Percentiles rank a stretch among this genome's conserved stretches.
Evolutionary conservation across 495 filamentous ascomycete species (phyloP).

Genomic region (Jackrogersella multiformis): DNA sequence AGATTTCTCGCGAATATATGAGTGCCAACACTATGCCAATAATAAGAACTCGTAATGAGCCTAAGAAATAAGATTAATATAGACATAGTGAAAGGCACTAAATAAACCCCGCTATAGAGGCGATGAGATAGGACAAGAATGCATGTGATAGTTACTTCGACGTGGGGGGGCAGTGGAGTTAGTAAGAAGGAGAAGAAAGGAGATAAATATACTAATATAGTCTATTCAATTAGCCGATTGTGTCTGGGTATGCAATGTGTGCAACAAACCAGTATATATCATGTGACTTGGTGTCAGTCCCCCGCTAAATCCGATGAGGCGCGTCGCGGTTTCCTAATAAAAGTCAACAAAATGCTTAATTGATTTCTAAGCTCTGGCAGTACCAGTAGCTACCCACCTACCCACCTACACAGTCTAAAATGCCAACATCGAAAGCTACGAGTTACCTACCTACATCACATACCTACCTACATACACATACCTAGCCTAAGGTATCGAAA

Average conservation of each 20-base stretch:
- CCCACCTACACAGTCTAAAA: too few species aligned
- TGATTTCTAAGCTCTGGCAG: too few species aligned
- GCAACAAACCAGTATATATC: not conserved
- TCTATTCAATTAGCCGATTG: too few species aligned
- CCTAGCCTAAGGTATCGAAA: too few species aligned
- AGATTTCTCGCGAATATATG: not conserved
- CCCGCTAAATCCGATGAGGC: slow-evolving; percentile 21
- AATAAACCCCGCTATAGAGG: slow-evolving; percentile 1
- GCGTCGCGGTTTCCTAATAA: slow-evolving; percentile 36
- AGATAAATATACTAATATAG: too few species aligned
- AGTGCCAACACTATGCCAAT: not conserved
- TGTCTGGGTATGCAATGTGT: too few species aligned
- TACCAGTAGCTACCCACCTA: too few species aligned
- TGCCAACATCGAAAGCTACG: too few species aligned
- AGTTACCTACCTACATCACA: too few species aligned
- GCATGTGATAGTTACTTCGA: slow-evolving; percentile 1
- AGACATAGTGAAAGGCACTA: not conserved
- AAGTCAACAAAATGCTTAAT: slow-evolving; percentile 38
- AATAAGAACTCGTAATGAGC: not conserved
- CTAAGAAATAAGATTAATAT: not conserved
- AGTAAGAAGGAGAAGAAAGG: too few species aligned
- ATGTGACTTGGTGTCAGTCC: slow-evolving; percentile 46
- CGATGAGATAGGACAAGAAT: not conserved
- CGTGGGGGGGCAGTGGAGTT: slow-evolving; percentile 2
- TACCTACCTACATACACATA: too few species aligned